Conservation (phyloP, 2,329 filamentous ascomycete species). For the Pseudopithomyces chartarum region DNA sequence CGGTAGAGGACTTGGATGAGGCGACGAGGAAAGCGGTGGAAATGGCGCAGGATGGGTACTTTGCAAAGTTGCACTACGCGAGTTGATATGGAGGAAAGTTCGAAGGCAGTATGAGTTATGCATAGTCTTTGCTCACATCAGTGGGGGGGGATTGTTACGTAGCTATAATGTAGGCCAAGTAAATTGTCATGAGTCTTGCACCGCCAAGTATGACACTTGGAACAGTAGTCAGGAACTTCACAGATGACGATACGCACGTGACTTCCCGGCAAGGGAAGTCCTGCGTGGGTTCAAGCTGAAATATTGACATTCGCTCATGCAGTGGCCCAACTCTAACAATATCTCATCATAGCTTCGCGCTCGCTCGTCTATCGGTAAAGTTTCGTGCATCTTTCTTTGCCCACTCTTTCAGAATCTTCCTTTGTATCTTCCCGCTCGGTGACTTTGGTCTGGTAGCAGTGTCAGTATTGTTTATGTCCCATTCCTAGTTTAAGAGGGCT, state of each 20-base stretch:
- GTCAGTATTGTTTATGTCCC: neutral
- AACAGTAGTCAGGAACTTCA: too few relatives aligned
- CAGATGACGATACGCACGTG: too few relatives aligned
- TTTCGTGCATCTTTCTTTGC: conserved; percentile 29
- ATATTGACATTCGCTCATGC: neutral
- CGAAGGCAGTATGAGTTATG: neutral
- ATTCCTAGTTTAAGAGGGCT: neutral
- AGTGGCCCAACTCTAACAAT: neutral
- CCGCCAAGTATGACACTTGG: too few relatives aligned
- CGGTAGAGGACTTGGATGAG: conserved; percentile 64
- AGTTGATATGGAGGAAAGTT: neutral
- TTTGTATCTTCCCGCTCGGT: conserved; percentile 41
- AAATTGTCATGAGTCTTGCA: too few relatives aligned
- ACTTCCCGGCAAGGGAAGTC: too few relatives aligned
- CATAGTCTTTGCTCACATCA: too few relatives aligned
- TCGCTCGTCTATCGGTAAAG: conserved; percentile 16
- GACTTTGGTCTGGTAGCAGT: conserved; percentile 27
- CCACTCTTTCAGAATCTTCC: conserved; percentile 40
- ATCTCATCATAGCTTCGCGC: conserved; percentile 24
- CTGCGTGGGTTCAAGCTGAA: too few relatives aligned
- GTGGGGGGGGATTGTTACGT: too few relatives aligned
- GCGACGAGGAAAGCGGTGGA: conserved; percentile 58
- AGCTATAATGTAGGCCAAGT: too few relatives aligned
- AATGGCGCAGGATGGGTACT: conserved; percentile 43
- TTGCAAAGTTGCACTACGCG: neutral